Evolutionary conservation across 108 stramenopile species (phyloP).

Genomic region (Nitzschia sp.): DNA sequence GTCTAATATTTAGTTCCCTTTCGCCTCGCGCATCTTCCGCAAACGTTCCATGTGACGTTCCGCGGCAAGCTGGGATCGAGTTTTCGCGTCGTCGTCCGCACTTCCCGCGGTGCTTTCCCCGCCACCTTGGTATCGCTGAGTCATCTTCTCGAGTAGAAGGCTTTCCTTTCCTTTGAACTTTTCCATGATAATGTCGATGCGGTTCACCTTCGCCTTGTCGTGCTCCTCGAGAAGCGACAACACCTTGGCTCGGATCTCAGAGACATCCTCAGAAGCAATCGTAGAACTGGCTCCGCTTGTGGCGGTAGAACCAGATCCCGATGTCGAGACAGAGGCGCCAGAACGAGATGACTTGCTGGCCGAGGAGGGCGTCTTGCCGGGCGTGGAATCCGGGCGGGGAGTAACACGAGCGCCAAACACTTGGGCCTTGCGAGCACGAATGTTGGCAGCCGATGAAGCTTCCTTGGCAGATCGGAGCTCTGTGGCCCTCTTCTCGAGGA

Average conservation of each 20-base stretch:
- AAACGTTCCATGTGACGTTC: constrained; percentile 82
- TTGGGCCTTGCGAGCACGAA: constrained; percentile 63
- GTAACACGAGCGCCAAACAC: constrained; percentile 43
- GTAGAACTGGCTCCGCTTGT: constrained; percentile 31
- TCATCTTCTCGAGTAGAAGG: constrained; percentile 86
- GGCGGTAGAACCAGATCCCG: constrained; percentile 17
- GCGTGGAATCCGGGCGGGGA: constrained; percentile 20
- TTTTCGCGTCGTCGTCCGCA: constrained; percentile 32
- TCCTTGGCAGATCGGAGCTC: constrained; percentile 78
- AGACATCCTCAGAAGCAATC: constrained; percentile 34
- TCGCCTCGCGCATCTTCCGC: constrained; percentile 48
- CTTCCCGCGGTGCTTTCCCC: constrained; percentile 24
- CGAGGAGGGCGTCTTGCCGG: constrained; percentile 11
- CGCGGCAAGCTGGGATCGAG: constrained; percentile 68
- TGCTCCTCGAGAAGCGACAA: constrained; percentile 73
- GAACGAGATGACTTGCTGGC: constrained; percentile 16
- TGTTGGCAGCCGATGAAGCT: constrained; percentile 49
- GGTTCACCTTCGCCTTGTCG: constrained; percentile 80
- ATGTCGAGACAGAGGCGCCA: not conserved
- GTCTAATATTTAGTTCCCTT: constrained; percentile 16
- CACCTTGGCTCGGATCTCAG: constrained; percentile 65
- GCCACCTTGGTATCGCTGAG: constrained; percentile 62
- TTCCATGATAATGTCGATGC: constrained; percentile 86
- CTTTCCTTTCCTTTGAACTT: constrained; percentile 87
- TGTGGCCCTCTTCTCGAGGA: constrained; percentile 55